These are phyloP conservation scores for Botrytis deweyae DNA, from an alignment of 2,329 filamentous ascomycete species.

Conservation along the genomic window DNA sequence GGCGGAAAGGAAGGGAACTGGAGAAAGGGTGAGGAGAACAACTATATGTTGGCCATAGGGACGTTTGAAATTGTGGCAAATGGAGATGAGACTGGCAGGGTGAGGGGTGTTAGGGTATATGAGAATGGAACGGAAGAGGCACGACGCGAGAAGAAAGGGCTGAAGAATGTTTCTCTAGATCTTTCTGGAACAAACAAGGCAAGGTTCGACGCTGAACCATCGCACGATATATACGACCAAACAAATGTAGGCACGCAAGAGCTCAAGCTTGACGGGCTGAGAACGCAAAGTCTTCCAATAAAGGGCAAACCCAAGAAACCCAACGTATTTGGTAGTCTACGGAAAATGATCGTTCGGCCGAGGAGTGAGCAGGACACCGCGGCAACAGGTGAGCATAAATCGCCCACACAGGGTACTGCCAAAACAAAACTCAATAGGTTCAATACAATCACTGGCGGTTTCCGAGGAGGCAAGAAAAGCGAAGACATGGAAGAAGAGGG, in stretches of 20 bases:
- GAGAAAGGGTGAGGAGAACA: not conserved
- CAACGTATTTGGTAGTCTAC: not conserved
- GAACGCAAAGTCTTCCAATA: not conserved
- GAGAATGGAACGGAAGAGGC: not conserved
- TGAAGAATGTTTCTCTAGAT: not conserved
- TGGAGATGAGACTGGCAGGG: not conserved
- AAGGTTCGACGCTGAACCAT: not conserved
- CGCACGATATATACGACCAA: not conserved
- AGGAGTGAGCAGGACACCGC: slow-evolving; percentile 14
- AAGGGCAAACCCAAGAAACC: not conserved
- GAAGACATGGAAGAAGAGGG: not conserved
- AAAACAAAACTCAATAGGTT: not conserved
- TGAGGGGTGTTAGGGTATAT: not conserved
- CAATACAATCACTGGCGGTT: not conserved
- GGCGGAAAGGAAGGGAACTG: not conserved
- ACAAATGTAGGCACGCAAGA: not conserved
- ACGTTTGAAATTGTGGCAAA: not conserved
- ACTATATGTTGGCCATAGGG: slow-evolving; percentile 7
- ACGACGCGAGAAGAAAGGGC: slow-evolving; percentile 1
- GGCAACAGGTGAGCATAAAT: not conserved
- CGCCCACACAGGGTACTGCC: not conserved
- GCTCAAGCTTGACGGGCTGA: not conserved
- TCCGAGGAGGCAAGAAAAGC: not conserved
- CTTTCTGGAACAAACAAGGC: not conserved
- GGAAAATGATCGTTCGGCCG: slow-evolving; percentile 3